Percentiles rank a stretch among this genome's conserved stretches.
Evolutionary conservation across 169 alveolate species (phyloP).

Genomic region (Plasmodium cynomolgi): DNA sequence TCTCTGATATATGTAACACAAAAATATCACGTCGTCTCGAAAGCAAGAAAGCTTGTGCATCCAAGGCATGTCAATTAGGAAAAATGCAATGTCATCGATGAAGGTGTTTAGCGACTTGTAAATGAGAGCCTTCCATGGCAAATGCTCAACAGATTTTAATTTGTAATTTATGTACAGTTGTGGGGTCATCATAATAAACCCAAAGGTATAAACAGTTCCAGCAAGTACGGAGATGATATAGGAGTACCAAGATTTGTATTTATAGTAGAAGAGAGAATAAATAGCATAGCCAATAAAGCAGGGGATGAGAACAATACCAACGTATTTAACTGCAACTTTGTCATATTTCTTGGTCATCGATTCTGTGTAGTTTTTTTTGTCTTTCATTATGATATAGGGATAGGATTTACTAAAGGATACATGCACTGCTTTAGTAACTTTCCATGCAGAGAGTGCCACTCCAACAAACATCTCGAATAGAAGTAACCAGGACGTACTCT

Average conservation of each 20-base stretch:
- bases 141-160: conserved; percentile 98
- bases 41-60: conserved; percentile 97
- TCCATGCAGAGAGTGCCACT: conserved; percentile 93
- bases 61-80: conserved; percentile 98
- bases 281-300: conserved; percentile 92
- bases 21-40: conserved; percentile 98
- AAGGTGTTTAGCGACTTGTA: conserved; percentile 97
- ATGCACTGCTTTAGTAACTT: conserved; percentile 94
- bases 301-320: conserved; percentile 90
- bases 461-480: conserved; percentile 93
- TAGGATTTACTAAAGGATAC: conserved; percentile 83
- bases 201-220: conserved; percentile 93
- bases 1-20: conserved; percentile 96
- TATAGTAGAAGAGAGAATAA: conserved; percentile 91
- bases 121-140: conserved; percentile 98
- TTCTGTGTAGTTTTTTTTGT: conserved; percentile 86
- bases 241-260: conserved; percentile 96
- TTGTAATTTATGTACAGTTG: conserved; percentile 98
- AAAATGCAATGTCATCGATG: conserved; percentile 98
- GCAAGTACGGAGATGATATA: conserved; percentile 94
- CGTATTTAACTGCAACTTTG: conserved; percentile 91
- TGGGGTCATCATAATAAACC: conserved; percentile 97
- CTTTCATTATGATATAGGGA: conserved; percentile 88
- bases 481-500: conserved; percentile 94
- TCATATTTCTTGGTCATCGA: conserved; percentile 94